phyloP scores from a whole-genome alignment of 2,329 filamentous ascomycete species.

The Pyricularia grisea region DNA sequence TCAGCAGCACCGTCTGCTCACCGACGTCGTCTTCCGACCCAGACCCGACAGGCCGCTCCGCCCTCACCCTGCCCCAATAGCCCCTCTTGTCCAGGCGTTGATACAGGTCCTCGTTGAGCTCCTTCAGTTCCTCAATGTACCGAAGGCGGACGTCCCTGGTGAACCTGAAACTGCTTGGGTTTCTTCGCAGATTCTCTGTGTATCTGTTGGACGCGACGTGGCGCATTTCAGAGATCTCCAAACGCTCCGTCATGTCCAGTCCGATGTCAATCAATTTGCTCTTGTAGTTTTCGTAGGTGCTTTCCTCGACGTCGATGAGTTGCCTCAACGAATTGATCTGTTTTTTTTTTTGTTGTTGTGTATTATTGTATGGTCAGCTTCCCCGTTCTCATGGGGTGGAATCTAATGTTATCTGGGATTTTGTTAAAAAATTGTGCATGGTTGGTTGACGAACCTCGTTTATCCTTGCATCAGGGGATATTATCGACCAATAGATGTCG shows the following conservation, averaged over 20 bases:
- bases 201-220: background rate
- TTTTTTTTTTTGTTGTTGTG: background rate
- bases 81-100: background rate
- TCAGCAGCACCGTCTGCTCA: too few species aligned
- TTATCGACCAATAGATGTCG: too few species aligned
- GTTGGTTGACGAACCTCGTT: too few species aligned
- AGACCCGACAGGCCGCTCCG: too few species aligned
- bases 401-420: too few species aligned
- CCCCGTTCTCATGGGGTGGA: too few species aligned
- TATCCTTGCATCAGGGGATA: too few species aligned
- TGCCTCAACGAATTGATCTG: background rate
- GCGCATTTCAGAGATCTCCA: background rate
- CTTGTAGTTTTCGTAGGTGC: background rate
- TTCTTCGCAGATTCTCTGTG: background rate
- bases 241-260: background rate
- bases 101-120: background rate
- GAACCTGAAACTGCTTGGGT: background rate
- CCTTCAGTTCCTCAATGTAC: background rate
- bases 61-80: too few species aligned
- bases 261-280: background rate
- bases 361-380: too few species aligned
- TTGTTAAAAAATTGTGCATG: too few species aligned
- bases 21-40: too few species aligned
- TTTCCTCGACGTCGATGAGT: background rate
- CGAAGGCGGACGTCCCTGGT: background rate